A percentile compares a stretch with the other conserved stretches of the same genome.
Conservation (phyloP, 2,329 filamentous ascomycete genomes). For the Hymenoscyphus repandus region DNA sequence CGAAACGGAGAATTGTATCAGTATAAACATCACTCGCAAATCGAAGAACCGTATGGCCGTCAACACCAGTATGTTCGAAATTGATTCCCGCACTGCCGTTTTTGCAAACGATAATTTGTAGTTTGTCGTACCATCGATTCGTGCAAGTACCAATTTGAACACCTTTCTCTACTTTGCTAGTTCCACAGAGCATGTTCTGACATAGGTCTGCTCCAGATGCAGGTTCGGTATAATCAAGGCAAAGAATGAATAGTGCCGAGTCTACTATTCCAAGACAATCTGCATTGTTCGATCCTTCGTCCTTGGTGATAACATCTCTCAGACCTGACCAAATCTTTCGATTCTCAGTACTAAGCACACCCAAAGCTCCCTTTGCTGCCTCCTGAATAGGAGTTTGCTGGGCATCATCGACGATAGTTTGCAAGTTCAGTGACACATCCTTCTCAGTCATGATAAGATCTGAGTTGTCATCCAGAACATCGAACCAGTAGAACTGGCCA, state of each 20-base stretch:
- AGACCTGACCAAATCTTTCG: slow-evolving; percentile 93
- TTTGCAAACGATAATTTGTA: slow-evolving; percentile 98
- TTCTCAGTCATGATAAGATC: slow-evolving; percentile 97
- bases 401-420: slow-evolving; percentile 89
- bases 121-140: slow-evolving; percentile 98
- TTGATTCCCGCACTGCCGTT: slow-evolving; percentile 98
- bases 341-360: slow-evolving; percentile 93
- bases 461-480: slow-evolving; percentile 88
- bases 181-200: slow-evolving; percentile 97
- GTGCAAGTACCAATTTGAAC: slow-evolving; percentile 97
- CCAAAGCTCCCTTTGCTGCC: slow-evolving; percentile 88
- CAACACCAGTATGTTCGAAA: slow-evolving; percentile 97
- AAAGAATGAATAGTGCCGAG: slow-evolving; percentile 86
- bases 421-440: slow-evolving; percentile 84
- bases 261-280: slow-evolving; percentile 96
- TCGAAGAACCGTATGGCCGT: slow-evolving; percentile 92
- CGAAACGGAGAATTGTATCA: slow-evolving; percentile 93
- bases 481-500: slow-evolving; percentile 98
- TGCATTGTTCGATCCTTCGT: slow-evolving; percentile 87
- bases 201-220: slow-evolving; percentile 77
- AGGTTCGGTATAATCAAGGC: slow-evolving; percentile 88
- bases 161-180: slow-evolving; percentile 83
- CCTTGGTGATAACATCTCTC: slow-evolving; percentile 78
- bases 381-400: slow-evolving; percentile 85
- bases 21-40: slow-evolving; percentile 97